Base-by-base conservation (phyloP, 2,329 filamentous ascomycete genomes). In the Fonsecaea erecta region DNA sequence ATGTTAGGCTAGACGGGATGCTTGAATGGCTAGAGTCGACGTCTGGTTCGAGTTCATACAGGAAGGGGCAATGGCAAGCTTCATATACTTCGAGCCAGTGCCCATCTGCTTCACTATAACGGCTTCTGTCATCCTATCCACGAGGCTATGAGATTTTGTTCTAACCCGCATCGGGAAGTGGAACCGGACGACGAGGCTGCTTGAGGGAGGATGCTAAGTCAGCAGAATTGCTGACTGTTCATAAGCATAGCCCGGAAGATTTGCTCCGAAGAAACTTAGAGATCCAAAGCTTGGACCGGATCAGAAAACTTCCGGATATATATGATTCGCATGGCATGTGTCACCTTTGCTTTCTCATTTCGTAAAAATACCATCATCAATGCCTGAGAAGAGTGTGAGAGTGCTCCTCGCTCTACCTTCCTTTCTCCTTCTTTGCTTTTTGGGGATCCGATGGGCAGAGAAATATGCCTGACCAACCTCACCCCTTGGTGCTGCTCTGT, bases 121-220 rank as follows among this genome's bases (percentile, higher is more conserved):
- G 2, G 11, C 16, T 21, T 6, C 43, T 11, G 3, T 24, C 21
- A 12, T 46, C 40, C 6, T 7, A 60, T 52, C 43, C 48, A 54
- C 59, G 28, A 61, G 59, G 59, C 59, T 61, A 51, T 61, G 32
- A 54, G n/a, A n/a, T n/a, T n/a, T n/a, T 54, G 34, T 34, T 16
- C 59, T 48, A 61, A 24, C 54, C 59, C 51, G 2, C 12, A 48
- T 61, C 26, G 8, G 21, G 46, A 12, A 60, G 30, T n/a, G 21
- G 30, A 60, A 18, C 43, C 57, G 37, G 16, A 30, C n/a, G 35
- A 21, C 30, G n/a, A 52, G 43, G 30, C 57, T 60, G 28, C 24
- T 52, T 21, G 12, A 14, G 18, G 30, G 16, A 14, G 16, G 16
- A 43, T 26, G 58, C 30, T 60, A 60, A 53, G 58, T 60, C 58